phyloP scores from a whole-genome alignment of 805 yeast species.

The Debaryomyces maramus region DNA sequence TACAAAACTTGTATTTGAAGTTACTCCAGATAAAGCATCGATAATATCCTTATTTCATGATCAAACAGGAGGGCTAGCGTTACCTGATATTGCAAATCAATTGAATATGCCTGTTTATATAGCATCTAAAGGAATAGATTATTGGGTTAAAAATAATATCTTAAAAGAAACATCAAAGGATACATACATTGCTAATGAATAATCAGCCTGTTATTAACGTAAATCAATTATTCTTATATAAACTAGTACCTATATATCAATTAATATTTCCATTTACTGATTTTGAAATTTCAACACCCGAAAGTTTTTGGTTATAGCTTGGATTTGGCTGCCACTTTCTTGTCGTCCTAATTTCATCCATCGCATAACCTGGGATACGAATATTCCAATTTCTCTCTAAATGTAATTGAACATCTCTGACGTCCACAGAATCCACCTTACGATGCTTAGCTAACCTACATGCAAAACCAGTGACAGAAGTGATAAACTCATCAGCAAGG shows the following conservation, averaged over 20 bases:
- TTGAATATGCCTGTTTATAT: conserved; percentile 45
- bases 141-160: conserved; percentile 66
- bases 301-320: conserved; percentile 63
- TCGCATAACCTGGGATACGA: conserved; percentile 87
- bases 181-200: conserved; percentile 43
- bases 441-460: conserved; percentile 95
- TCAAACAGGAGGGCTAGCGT: conserved; percentile 28
- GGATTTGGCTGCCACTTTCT: conserved; percentile 69
- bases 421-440: conserved; percentile 82
- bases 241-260: conserved; percentile 5
- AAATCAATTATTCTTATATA: neutral
- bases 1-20: conserved; percentile 39
- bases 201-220: conserved; percentile 2
- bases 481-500: conserved; percentile 92
- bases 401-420: conserved; percentile 87
- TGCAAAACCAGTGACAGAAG: conserved; percentile 88
- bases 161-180: conserved; percentile 38
- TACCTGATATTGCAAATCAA: conserved; percentile 29
- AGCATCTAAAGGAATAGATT: conserved; percentile 42
- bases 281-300: conserved; percentile 65
- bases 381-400: conserved; percentile 94
- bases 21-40: conserved; percentile 69
- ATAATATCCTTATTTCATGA: conserved; percentile 53
- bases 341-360: conserved; percentile 83
- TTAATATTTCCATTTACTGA: conserved; percentile 54